Evolutionary conservation across 306 rosid species (phyloP).

Genomic region (cucumber (Cucumis sativus)): Cucumber_9930_V3 NC_026659.2:16490001-16490500

Average conservation of each 20-base stretch:
- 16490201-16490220: conserved; percentile 81
- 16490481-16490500: conserved; percentile 41
- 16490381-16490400: not conserved
- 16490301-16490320: not conserved
- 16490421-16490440: conserved; percentile 3
- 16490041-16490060: conserved; percentile 97
- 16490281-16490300: not conserved
- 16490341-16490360: not conserved
- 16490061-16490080: conserved; percentile 44
- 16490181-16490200: conserved; percentile 76
- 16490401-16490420: not conserved
- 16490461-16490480: conserved; percentile 62
- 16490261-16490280: conserved; percentile 82
- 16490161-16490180: conserved; percentile 74
- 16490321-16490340: too few species aligned
- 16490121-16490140: conserved; percentile 2
- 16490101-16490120: not conserved
- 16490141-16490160: conserved; percentile 53
- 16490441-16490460: conserved; percentile 56
- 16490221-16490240: conserved; percentile 62
- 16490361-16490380: not conserved
- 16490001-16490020: conserved; percentile 82
- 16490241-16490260: conserved; percentile 73
- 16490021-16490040: conserved; percentile 89
- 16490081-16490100: not conserved